Base-by-base conservation (phyloP, 2,329 filamentous ascomycete genomes). In the Stagonosporopsis chrysanthemi region DNA sequence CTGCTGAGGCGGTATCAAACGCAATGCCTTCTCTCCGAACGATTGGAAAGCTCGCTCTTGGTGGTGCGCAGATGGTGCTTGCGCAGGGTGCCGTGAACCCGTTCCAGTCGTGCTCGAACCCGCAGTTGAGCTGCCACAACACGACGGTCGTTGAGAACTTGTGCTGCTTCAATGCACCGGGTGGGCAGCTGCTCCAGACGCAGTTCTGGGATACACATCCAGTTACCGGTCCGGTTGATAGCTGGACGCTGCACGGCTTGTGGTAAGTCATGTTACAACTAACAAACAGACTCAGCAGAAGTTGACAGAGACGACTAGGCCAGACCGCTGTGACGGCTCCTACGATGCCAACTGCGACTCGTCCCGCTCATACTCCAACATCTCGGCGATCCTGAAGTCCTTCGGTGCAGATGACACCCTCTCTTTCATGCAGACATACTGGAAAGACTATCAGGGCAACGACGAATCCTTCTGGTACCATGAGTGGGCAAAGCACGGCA, bases 141-240 rank as follows among this genome's bases (percentile, higher is more conserved):
- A 84, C 82, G 6, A 86, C 86, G 3, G 75, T 77, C 7, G 82
- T 85, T n/a, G 73, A 81, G 47, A 81, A 92, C 68, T 83, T 87
- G 6, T 92, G 90, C 79, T 92, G 90, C 77, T 90, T 91, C 79
- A 90, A 90, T 68, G 81, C 85, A 22, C 89, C 89, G 0, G 86
- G 88, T 4, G 90, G 90, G 7, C 84, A 90, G 60, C 77, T 92
- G 41, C 81, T 92, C 4, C 85, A 86, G 74, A 92, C 90, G 2
- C 90, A 92, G 67, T 92, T 92, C 77, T 92, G 90, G 90, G 89
- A 92, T 69, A 84, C 86, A 0, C 72, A 83, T 56, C 88, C 88
- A 1, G 78, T 82, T 1, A 83, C 86, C 4, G 89, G 90, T 0
- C 89, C 90, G 2, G 76, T 75, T 46, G 84, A 91, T 69, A 87